phyloP scores from a whole-genome alignment of 257 asterid species.

The Mitragyna speciosa region DNA sequence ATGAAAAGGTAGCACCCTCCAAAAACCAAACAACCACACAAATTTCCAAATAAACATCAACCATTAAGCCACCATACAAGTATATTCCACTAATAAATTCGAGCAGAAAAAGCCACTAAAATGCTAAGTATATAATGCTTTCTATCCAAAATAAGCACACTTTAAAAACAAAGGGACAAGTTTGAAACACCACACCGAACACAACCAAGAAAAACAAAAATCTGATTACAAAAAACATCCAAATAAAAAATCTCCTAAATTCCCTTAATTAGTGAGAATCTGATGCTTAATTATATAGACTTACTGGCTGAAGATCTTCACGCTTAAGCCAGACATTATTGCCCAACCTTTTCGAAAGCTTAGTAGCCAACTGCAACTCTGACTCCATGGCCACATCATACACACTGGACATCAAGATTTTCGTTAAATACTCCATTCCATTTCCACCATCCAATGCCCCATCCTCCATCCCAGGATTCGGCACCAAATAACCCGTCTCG shows the following conservation, averaged over 20 bases:
- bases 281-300: conserved; percentile 6
- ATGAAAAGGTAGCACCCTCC: neutral
- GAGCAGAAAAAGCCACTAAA: neutral
- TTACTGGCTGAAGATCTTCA: conserved; percentile 89
- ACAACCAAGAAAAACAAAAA: neutral
- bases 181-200: neutral
- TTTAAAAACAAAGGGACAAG: no score
- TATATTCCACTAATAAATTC: neutral
- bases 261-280: neutral
- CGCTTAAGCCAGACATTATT: conserved; percentile 83
- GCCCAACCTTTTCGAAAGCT: conserved; percentile 68
- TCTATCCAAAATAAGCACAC: neutral
- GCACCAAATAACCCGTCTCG: conserved; percentile 62
- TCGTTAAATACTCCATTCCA: conserved; percentile 76
- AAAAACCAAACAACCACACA: neutral
- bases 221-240: neutral
- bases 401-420: conserved; percentile 80
- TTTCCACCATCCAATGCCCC: conserved; percentile 35
- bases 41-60: neutral
- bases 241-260: neutral
- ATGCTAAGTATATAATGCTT: neutral
- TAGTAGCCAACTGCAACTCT: conserved; percentile 77
- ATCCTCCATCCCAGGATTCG: conserved; percentile 29
- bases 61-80: neutral
- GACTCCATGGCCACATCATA: conserved; percentile 88